Base-by-base conservation (phyloP, 2,329 filamentous ascomycete genomes). In the Escovopsis weberi region DNA sequence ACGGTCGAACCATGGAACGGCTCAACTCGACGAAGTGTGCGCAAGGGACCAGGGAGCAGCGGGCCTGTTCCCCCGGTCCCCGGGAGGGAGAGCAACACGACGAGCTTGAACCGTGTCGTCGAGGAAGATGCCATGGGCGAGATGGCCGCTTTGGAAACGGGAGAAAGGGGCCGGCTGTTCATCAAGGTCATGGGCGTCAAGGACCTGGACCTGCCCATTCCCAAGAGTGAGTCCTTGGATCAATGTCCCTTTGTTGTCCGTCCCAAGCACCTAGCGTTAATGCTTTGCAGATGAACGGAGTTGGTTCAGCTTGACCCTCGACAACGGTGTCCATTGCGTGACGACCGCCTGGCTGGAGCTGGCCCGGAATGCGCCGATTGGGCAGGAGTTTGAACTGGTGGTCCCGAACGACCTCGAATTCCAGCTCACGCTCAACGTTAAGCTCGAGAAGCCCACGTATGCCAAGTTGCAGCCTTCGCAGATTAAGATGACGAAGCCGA, bases 121-220 rank as follows among this genome's bases (percentile, higher is more conserved):
- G 87, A 94, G 55, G 78, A 82, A 47, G 82, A 85, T 39, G 59
- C 69, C 18, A 61, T 66, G 26, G 65, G 69, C 4, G 72, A 82
- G 44, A 59, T 67, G 36, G 63, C 68, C 5, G 74, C 75, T 9
- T 82, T 85, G 43, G 88, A 95, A 45, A 85, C 79, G 42, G 81
- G 80, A 45, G 91, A 98, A 63, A 73, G 91, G 52, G 91, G 91
- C 9, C 74, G 91, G 47, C 72, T 98, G 2, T 98, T 98, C 54
- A 88, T 98, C 51, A 98, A 98, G 68, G 91, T 98, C n/a, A 82
- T 96, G 60, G 88, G 89, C 37, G 87, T 96, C 49, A 96, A 96
- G 61, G 88, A 96, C 53, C 72, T 98, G 33, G 88, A 95, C 56
- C 69, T 96, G 37, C 89, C 91, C 19, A 68, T 98, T 43, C 88